phyloP scores from a whole-genome alignment of 2,329 filamentous ascomycete species.

The Ceratocystis lukuohia region DNA sequence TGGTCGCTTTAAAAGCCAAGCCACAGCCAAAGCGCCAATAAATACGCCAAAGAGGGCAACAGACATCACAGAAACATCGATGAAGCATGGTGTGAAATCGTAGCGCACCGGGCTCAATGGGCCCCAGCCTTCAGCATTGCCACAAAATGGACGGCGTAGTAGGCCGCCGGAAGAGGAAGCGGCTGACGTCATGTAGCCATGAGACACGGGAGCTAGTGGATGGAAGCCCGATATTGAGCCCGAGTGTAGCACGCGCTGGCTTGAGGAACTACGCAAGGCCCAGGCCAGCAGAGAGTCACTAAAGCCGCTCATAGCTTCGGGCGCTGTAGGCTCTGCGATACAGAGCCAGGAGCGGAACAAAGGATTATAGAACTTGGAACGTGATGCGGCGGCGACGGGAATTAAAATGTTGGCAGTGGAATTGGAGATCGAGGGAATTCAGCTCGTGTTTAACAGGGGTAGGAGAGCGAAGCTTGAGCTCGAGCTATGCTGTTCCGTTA shows the following conservation, averaged over 20 bases:
- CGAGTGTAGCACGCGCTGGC: conserved; percentile 40
- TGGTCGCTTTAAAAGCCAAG: conserved; percentile 62
- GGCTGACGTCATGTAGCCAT: conserved; percentile 40
- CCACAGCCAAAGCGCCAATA: conserved; percentile 62
- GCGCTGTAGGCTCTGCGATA: conserved; percentile 6
- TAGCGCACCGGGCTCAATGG: conserved; percentile 75
- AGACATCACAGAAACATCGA: conserved; percentile 73
- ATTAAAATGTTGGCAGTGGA: too few species aligned
- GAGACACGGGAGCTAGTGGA: conserved; percentile 34
- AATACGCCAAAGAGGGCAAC: conserved; percentile 71
- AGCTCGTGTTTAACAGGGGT: too few species aligned
- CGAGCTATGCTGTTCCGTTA: too few species aligned
- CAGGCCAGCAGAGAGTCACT: conserved; percentile 18
- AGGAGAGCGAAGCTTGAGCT: too few species aligned
- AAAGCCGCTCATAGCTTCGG: conserved; percentile 15
- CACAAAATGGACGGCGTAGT: conserved; percentile 61
- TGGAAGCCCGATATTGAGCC: conserved; percentile 50
- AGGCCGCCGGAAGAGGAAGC: conserved; percentile 27
- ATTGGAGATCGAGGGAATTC: too few species aligned
- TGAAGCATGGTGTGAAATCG: conserved; percentile 94
- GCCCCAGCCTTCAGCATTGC: conserved; percentile 88
- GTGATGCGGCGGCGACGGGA: not conserved
- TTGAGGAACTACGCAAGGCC: conserved; percentile 21
- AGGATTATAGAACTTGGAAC: not conserved
- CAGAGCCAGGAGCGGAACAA: conserved; percentile 1